phyloP scores from a whole-genome alignment of 176 grass and related monocot genomes.

The Oryza punctata region DNA sequence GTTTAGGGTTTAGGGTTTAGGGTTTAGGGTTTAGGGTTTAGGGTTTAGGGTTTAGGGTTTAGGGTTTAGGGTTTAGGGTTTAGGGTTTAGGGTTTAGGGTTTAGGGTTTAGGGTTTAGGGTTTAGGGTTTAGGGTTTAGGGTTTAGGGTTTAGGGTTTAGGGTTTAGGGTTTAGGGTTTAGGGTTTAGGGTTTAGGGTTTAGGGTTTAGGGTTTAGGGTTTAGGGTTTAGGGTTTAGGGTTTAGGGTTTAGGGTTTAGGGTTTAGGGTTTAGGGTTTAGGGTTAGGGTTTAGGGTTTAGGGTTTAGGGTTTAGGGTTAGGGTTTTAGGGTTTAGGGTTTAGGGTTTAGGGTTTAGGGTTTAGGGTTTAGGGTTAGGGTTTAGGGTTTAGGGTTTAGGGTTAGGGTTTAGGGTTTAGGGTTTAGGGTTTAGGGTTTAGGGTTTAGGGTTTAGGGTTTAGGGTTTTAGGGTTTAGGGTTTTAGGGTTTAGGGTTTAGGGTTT shows the following conservation, averaged over 20 bases:
- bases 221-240: neutral
- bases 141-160: neutral
- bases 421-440: too few relatives aligned
- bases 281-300: too few relatives aligned
- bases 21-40: neutral
- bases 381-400: too few relatives aligned
- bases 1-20: neutral
- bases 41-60: neutral
- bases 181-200: constrained; percentile 20
- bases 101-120: constrained; percentile 14
- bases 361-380: too few relatives aligned
- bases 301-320: too few relatives aligned
- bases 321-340: too few relatives aligned
- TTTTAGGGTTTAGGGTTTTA: too few relatives aligned
- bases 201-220: constrained; percentile 20
- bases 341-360: too few relatives aligned
- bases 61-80: neutral
- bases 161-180: constrained; percentile 21
- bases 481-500: too few relatives aligned
- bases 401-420: too few relatives aligned
- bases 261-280: neutral
- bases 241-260: neutral
- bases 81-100: neutral
- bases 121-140: constrained; percentile 1
- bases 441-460: too few relatives aligned